Conservation (phyloP, 2,329 filamentous ascomycete genomes). For the Coniochaeta hoffmannii region DNA sequence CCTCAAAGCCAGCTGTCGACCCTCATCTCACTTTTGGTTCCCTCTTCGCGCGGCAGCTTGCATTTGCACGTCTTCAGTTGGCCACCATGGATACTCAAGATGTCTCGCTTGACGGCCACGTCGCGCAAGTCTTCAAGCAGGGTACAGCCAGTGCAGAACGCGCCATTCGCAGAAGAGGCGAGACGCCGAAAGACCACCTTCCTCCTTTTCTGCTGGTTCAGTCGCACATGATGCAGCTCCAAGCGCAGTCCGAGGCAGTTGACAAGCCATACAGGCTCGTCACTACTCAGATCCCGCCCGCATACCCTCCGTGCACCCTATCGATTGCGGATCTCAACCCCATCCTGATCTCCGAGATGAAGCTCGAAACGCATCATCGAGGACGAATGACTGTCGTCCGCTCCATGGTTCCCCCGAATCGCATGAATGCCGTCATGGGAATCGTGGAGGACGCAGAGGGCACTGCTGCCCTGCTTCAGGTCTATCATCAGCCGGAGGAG, state of each 20-base stretch:
- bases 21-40: too few relatives aligned
- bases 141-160: background rate
- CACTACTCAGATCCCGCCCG: background rate
- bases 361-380: background rate
- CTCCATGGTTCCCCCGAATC: background rate
- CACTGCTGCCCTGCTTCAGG: background rate
- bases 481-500: background rate
- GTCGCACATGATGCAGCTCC: background rate
- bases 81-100: background rate
- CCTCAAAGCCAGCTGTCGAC: too few relatives aligned
- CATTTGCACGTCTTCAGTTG: too few relatives aligned
- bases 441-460: background rate
- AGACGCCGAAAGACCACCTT: background rate
- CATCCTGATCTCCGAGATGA: background rate
- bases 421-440: background rate
- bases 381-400: background rate
- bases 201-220: background rate
- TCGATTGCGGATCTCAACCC: background rate
- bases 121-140: background rate
- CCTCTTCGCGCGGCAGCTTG: too few relatives aligned
- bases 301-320: background rate
- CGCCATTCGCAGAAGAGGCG: background rate
- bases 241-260: background rate
- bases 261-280: background rate
- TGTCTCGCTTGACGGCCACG: background rate